Base-by-base conservation (phyloP, 2,329 filamentous ascomycete genomes). In the Colletotrichum chlorophyti region DNA sequence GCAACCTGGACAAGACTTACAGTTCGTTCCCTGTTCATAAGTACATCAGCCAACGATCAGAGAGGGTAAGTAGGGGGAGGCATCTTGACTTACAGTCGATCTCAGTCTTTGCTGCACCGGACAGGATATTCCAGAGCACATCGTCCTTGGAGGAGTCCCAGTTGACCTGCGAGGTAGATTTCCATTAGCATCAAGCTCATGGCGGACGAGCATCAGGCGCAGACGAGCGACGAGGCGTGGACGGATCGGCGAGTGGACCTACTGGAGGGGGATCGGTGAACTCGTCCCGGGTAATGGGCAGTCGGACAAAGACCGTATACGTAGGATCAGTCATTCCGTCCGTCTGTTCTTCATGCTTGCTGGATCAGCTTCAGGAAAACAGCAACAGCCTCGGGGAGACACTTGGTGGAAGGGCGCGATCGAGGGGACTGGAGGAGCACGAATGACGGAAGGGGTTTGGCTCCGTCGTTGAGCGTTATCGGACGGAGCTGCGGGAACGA, bases 181-280 rank as follows among this genome's bases (percentile, higher is more conserved):
- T 15, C 48, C 49, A 66, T 67, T 61, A 72, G 69, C 63, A 38
- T 24, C 41, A 46, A 43, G 12, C 37, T 24, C 42, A 42, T 35
- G 50, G 29, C 5, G 19, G 10, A n/a, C 8, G 9, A 17, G n/a
- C 43, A 37, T 45, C 61, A n/a, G n/a, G n/a, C n/a, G n/a, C 57
- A 58, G 58, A 51, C 19, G 58, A 50, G 51, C 48, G 37, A 31
- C 12, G 47, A 24, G 23, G 48, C 24, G 15, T n/a, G n/a, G n/a
- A n/a, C n/a, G 14, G 41, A 58, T 37, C 46, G 58, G 71, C 83
- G 71, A 82, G 55, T 38, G 47, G 58, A 72, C 83, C 72, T 82
- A 93, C 93, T 64, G 89, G 88, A 42, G 91, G 90, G 55, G 95
- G 95, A 74, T 99, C 94, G 61, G 93, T 84, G 76, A 99, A 99